Evolutionary conservation across 768 basidiomycete species (phyloP).

Genomic region (Neoboletus subvelutipes): DNA sequence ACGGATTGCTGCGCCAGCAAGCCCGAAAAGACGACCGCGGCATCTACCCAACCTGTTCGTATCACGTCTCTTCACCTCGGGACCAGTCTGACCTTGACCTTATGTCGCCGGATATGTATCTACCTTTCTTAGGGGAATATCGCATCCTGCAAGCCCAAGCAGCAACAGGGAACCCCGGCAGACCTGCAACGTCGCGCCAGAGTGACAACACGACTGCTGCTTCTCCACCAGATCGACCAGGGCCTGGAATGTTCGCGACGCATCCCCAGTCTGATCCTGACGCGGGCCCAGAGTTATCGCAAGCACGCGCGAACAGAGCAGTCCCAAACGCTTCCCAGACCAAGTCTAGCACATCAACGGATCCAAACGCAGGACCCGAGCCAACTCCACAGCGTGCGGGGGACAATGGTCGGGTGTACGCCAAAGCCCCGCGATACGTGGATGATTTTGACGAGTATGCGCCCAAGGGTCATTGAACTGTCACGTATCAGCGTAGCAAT

Average conservation of each 20-base stretch:
- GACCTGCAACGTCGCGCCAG: constrained; percentile 12
- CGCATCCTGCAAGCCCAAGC: constrained; percentile 27
- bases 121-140: constrained; percentile 21
- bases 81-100: not conserved
- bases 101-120: not conserved
- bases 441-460: not conserved
- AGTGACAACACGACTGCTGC: not conserved
- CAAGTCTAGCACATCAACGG: not conserved
- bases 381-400: not conserved
- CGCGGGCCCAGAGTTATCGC: not conserved
- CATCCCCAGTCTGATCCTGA: not conserved
- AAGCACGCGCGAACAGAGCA: not conserved
- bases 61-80: not conserved
- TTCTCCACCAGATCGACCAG: not conserved
- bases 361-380: not conserved
- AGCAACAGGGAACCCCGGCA: constrained; percentile 13
- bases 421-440: not conserved
- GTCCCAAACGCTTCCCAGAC: not conserved
- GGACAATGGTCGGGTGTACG: not conserved
- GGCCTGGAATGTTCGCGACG: too few species aligned
- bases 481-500: too few species aligned
- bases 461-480: too few species aligned
- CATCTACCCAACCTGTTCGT: constrained; percentile 20
- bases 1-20: constrained; percentile 18
- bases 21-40: constrained; percentile 21